phyloP scores from a whole-genome alignment of 495 filamentous ascomycete species.

The Penicillium mononematosum region DNA sequence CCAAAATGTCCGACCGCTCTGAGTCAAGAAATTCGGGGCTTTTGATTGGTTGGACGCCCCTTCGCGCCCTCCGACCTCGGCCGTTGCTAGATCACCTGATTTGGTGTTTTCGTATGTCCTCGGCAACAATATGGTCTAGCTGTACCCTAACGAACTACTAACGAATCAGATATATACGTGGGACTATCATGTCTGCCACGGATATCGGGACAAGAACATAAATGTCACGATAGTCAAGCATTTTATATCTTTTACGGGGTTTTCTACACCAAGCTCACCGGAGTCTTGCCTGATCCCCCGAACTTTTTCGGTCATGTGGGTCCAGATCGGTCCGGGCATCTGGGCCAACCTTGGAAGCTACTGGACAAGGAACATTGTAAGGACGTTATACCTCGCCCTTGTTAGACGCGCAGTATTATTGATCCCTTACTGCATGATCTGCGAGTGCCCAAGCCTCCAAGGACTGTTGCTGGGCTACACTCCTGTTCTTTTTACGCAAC shows the following conservation, averaged over 20 bases:
- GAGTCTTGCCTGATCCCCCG: not conserved
- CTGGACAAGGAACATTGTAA: not conserved
- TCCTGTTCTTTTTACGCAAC: not conserved
- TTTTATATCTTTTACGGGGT: no score
- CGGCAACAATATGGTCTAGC: not conserved
- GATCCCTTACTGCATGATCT: not conserved
- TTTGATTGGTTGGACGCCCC: conserved; percentile 29
- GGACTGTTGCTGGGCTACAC: not conserved
- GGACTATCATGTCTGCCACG: not conserved
- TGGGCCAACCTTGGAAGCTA: not conserved
- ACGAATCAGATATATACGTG: not conserved
- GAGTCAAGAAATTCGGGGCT: conserved; percentile 29
- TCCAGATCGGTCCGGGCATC: conserved; percentile 9
- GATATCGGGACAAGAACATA: not conserved
- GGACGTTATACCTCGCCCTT: not conserved
- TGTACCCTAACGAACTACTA: not conserved
- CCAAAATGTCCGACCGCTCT: conserved; percentile 24
- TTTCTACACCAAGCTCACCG: not conserved
- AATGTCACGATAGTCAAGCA: not conserved
- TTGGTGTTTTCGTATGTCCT: conserved; percentile 6
- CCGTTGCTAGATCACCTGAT: conserved; percentile 12
- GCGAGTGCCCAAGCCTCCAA: not conserved
- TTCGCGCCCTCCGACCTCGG: conserved; percentile 40
- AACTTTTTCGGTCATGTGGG: conserved; percentile 9
- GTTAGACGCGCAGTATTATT: not conserved